These are phyloP conservation scores for Mucor mucedo DNA, from an alignment of 371 early-diverging fungal species.

Conservation along the genomic window DNA sequence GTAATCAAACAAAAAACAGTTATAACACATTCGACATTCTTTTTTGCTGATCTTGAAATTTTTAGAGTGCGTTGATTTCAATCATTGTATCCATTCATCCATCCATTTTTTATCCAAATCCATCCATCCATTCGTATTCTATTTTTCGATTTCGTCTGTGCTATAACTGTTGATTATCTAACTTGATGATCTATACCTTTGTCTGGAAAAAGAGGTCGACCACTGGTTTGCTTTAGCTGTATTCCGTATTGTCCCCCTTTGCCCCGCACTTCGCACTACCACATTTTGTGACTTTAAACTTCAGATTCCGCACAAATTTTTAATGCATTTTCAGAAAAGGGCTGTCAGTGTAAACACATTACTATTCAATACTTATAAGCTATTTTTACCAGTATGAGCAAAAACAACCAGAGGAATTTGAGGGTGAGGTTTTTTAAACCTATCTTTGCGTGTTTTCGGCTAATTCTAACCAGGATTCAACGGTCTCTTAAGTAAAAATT, in stretches of 20 bases:
- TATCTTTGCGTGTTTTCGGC: too few relatives aligned
- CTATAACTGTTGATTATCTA: background rate
- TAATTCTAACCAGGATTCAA: too few relatives aligned
- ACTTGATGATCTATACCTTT: conserved; percentile 3
- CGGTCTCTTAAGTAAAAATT: too few relatives aligned
- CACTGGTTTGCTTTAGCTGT: background rate
- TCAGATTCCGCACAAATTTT: background rate
- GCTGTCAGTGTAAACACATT: too few relatives aligned
- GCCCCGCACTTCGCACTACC: background rate
- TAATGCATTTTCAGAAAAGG: too few relatives aligned
- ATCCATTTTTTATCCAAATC: conserved; percentile 2
- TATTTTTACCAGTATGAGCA: too few relatives aligned
- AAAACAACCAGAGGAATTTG: too few relatives aligned
- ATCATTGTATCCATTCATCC: conserved; percentile 5
- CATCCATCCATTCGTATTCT: conserved; percentile 10
- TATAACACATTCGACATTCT: conserved; percentile 25
- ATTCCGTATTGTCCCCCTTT: background rate
- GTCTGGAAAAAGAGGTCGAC: conserved; percentile 10
- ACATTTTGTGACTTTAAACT: background rate
- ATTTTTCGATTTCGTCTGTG: background rate
- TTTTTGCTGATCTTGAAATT: background rate
- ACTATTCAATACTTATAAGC: too few relatives aligned
- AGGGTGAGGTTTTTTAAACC: too few relatives aligned
- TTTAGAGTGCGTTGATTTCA: background rate
- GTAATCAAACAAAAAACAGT: conserved; percentile 1